Base-by-base conservation (phyloP, 371 early-diverging fungal genomes). In the Circinella umbellata region DNA sequence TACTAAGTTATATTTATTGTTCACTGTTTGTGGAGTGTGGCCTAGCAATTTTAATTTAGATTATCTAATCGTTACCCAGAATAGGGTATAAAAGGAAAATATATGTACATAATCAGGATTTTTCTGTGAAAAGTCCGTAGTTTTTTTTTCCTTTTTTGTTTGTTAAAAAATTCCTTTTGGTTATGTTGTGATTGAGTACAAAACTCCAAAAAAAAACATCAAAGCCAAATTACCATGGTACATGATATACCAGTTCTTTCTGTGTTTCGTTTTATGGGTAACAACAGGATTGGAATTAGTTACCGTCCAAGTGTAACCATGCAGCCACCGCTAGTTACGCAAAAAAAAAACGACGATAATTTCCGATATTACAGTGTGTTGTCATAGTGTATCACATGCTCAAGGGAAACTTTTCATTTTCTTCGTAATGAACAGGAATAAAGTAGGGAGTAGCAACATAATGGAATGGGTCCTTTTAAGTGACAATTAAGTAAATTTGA, bases 251-350 rank as follows among this genome's bases (percentile, higher is more conserved):
- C 27, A 27, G 27, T 27, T 27, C 27, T 42, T 42, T 42, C 11
- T 42, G 42, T 42, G 42, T 42, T 27, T 27, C 3, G 51, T 18
- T 18, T 51, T 18, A 51, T 51, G 18, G 4, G 51, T 51, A 51
- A 51, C 14, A 14, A n/a, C n/a, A n/a, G n/a, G n/a, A n/a, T 39
- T 39, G 39, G 39, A 39, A 39, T 39, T 6, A 39, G 10, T 39
- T 39, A n/a, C n/a, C n/a, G n/a, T n/a, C 10, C 10, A 9, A 42
- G 57, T 57, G 57, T 57, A 57, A 57, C 57, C 57, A 57, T 57
- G 57, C 57, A 57, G 27, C 20, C 5, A 57, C 20, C 34, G 4
- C 57, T 34, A 5, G 42, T 57, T 57, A 34, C 57, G 57, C 53
- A 53, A 15, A 53, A 6, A 18, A 53, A 6, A 53, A 53, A 53